Conservation (phyloP, 2,329 filamentous ascomycete genomes). For the Teratosphaeria nubilosa region DNA sequence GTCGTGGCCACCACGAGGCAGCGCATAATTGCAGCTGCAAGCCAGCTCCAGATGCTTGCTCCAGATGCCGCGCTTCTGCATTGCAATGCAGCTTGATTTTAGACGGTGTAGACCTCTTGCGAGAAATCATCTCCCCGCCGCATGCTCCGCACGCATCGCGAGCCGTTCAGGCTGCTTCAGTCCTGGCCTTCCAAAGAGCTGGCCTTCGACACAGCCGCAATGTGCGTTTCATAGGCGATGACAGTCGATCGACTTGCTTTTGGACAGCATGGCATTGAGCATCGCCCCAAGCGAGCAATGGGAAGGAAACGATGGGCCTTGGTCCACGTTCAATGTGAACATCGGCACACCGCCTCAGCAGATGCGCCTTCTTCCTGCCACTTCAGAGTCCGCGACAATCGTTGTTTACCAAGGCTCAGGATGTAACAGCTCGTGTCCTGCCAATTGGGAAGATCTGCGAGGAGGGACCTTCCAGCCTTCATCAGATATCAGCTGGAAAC, state of each 20-base stretch:
- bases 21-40: background rate
- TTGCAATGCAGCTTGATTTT: background rate
- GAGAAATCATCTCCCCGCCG: background rate
- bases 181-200: background rate
- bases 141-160: background rate
- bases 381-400: background rate
- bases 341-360: conserved; percentile 1
- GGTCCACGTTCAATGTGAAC: conserved; percentile 1
- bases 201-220: background rate
- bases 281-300: background rate
- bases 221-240: background rate
- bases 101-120: background rate
- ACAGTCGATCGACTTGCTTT: background rate
- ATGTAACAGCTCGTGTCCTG: background rate
- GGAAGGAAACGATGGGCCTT: conserved; percentile 1
- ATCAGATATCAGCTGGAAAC: background rate
- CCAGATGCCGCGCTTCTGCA: background rate
- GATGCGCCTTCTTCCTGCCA: conserved; percentile 1
- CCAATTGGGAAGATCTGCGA: background rate
- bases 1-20: background rate
- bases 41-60: background rate
- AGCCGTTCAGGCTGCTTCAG: background rate
- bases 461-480: background rate
- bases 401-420: background rate
- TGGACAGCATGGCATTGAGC: background rate